phyloP scores from a whole-genome alignment of 2,329 filamentous ascomycete genomes.

The Neodidymelliopsis sp. region DNA sequence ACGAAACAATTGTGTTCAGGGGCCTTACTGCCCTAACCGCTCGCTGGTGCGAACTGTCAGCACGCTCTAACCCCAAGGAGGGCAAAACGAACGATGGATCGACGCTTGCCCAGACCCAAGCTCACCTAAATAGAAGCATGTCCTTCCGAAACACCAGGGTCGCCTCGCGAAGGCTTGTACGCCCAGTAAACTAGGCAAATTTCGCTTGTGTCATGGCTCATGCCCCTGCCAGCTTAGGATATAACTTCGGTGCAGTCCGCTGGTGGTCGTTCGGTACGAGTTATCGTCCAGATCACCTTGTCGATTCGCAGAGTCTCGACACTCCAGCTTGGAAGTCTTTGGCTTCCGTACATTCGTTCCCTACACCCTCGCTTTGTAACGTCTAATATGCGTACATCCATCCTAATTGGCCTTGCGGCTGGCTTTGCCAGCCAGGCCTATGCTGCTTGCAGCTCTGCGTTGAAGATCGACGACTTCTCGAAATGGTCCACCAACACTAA shows the following conservation, averaged over 20 bases:
- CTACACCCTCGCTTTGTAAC: slow-evolving; percentile 35
- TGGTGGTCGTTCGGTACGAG: slow-evolving; percentile 21
- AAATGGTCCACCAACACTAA: slow-evolving; percentile 47
- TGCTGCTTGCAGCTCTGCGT: slow-evolving; percentile 46
- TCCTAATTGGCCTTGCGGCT: slow-evolving; percentile 45
- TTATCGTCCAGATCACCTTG: slow-evolving; percentile 31
- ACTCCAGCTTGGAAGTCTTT: slow-evolving; percentile 38
- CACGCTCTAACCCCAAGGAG: slow-evolving; percentile 13
- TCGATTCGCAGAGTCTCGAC: slow-evolving; percentile 27
- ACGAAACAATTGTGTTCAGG: slow-evolving; percentile 23
- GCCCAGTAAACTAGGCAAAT: slow-evolving; percentile 38
- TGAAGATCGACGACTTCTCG: slow-evolving; percentile 51
- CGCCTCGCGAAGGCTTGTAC: slow-evolving; percentile 29
- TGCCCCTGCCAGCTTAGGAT: slow-evolving; percentile 22
- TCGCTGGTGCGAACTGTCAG: slow-evolving; percentile 13
- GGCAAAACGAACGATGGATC: slow-evolving; percentile 25
- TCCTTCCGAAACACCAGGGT: slow-evolving; percentile 20
- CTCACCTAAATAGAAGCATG: slow-evolving; percentile 30
- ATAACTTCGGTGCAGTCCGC: slow-evolving; percentile 32
- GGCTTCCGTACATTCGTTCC: slow-evolving; percentile 51
- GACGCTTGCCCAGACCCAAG: slow-evolving; percentile 24
- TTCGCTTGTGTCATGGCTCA: slow-evolving; percentile 32
- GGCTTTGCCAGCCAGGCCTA: slow-evolving; percentile 37
- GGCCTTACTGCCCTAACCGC: slow-evolving; percentile 23
- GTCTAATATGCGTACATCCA: slow-evolving; percentile 40